phyloP scores from a whole-genome alignment of 768 basidiomycete genomes.

The Boletus patriciae region DNA sequence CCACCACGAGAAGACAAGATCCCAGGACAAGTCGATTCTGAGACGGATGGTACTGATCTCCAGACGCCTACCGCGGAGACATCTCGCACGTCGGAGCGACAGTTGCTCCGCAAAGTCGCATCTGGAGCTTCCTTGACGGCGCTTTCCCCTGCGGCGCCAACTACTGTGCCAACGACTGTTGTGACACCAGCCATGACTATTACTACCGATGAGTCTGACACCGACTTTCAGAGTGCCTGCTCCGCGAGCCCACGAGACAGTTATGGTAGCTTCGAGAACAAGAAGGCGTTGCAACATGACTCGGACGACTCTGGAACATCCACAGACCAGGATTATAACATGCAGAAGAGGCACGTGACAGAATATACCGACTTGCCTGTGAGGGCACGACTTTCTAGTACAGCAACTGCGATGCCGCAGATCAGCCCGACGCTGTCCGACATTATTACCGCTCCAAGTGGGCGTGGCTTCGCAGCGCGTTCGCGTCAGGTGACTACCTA shows the following conservation, averaged over 20 bases:
- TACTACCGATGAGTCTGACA: constrained; percentile 74
- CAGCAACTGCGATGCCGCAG: constrained; percentile 50
- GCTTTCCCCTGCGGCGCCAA: constrained; percentile 21
- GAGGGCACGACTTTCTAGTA: constrained; percentile 58
- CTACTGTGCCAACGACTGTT: constrained; percentile 36
- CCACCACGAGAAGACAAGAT: constrained; percentile 36
- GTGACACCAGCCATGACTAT: constrained; percentile 35
- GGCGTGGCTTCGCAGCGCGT: constrained; percentile 24
- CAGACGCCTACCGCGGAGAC: constrained; percentile 35
- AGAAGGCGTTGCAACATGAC: constrained; percentile 21
- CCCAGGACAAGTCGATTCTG: constrained; percentile 43
- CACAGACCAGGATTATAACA: constrained; percentile 33
- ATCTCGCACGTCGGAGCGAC: constrained; percentile 6
- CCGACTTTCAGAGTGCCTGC: constrained; percentile 86
- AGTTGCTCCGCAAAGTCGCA: constrained; percentile 34
- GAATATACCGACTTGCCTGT: constrained; percentile 38
- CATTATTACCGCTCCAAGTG: constrained; percentile 34
- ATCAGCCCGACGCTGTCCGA: constrained; percentile 42
- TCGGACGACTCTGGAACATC: constrained; percentile 34
- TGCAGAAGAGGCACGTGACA: constrained; percentile 29
- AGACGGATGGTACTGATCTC: constrained; percentile 23
- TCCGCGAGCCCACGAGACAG: constrained; percentile 72
- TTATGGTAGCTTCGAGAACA: constrained; percentile 48
- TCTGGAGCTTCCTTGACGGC: constrained; percentile 33
- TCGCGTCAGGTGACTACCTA: constrained; percentile 21